These are phyloP conservation scores for Polymyxa betae DNA, from an alignment of 208 protist species.

Conservation along the genomic window DNA sequence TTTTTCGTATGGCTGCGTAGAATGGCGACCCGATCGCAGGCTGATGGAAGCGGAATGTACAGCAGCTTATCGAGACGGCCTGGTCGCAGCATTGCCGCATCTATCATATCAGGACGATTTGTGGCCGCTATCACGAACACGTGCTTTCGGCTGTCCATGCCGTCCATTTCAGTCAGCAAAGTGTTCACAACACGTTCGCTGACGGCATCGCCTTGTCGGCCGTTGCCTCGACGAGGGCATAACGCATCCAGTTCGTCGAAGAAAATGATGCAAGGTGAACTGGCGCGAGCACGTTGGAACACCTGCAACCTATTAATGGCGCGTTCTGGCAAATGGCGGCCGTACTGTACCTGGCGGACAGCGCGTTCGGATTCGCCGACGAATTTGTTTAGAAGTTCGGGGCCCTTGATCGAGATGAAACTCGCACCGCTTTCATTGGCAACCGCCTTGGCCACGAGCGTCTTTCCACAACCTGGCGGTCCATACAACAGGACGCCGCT, in stretches of 20 bases:
- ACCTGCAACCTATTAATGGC: neutral
- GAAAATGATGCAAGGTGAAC: conserved; percentile 66
- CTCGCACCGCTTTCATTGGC: conserved; percentile 90
- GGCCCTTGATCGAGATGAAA: conserved; percentile 99
- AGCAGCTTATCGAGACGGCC: conserved; percentile 94
- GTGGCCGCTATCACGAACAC: conserved; percentile 93
- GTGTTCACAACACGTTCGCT: conserved; percentile 98
- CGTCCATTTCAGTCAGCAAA: conserved; percentile 95
- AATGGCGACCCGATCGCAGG: conserved; percentile 82
- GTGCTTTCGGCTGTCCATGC: conserved; percentile 84
- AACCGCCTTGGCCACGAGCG: conserved; percentile 90
- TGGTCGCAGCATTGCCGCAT: conserved; percentile 95
- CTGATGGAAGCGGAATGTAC: conserved; percentile 90
- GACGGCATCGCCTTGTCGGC: conserved; percentile 62
- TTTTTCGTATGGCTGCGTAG: conserved; percentile 82
- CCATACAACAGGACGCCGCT: conserved; percentile 96
- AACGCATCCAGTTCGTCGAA: conserved; percentile 69
- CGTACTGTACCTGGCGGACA: conserved; percentile 54
- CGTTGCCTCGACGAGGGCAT: conserved; percentile 58
- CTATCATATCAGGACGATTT: conserved; percentile 96
- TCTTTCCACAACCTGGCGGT: conserved; percentile 97
- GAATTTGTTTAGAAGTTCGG: conserved; percentile 83
- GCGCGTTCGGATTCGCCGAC: conserved; percentile 63
- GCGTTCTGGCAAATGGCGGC: neutral
- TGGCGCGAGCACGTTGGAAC: conserved; percentile 61